Conservation (phyloP, 768 basidiomycete genomes). For the Kwoniella dejecticola region DNA sequence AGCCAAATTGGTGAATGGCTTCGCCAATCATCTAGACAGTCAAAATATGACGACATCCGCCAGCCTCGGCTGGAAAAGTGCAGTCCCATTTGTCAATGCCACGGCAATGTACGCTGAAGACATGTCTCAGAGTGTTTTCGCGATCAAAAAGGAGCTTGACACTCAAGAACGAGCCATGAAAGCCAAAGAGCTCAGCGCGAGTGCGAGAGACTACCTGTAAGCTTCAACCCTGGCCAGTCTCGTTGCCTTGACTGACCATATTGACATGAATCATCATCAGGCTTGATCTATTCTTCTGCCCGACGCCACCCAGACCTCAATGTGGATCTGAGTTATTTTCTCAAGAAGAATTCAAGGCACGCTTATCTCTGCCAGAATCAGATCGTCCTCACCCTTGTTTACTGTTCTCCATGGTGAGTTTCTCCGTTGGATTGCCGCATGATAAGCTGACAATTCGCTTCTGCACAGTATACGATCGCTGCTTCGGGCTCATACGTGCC, state of each 20-base stretch:
- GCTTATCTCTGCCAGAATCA: conserved; percentile 9
- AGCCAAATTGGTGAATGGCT: no score
- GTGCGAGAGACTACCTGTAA: conserved; percentile 35
- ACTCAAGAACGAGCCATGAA: background rate
- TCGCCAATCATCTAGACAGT: background rate
- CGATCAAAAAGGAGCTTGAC: background rate
- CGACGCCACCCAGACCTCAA: conserved; percentile 14
- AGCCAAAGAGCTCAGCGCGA: conserved; percentile 23
- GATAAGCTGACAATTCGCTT: background rate
- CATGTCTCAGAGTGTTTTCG: conserved; percentile 3
- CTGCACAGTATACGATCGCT: conserved; percentile 32
- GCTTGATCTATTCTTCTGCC: conserved; percentile 9
- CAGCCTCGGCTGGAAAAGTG: background rate
- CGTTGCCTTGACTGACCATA: background rate
- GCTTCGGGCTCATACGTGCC: conserved; percentile 38
- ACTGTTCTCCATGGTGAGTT: conserved; percentile 36
- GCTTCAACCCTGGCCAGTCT: no score
- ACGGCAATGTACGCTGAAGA: background rate
- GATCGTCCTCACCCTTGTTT: conserved; percentile 35
- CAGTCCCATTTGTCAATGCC: background rate
- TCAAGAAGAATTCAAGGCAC: conserved; percentile 33
- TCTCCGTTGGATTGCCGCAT: background rate
- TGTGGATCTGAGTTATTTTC: conserved; percentile 28
- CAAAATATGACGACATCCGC: background rate
- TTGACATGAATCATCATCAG: background rate